These are phyloP conservation scores for Beauveria australis DNA, from an alignment of 2,329 filamentous ascomycete species.

Conservation along the genomic window DNA sequence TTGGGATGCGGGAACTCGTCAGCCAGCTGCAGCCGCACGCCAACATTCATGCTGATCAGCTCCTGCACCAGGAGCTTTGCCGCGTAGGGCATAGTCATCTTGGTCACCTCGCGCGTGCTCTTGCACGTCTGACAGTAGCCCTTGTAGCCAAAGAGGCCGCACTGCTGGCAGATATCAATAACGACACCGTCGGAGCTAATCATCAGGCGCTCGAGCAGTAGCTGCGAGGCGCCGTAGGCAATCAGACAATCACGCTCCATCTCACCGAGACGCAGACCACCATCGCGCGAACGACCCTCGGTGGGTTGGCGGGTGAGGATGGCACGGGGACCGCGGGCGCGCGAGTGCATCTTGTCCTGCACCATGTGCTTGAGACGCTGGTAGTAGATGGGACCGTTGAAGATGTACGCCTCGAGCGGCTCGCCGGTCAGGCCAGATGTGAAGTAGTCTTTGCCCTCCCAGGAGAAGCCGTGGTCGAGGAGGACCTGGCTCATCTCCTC, in stretches of 20 bases:
- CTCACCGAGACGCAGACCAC: constrained; percentile 87
- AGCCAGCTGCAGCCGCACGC: constrained; percentile 78
- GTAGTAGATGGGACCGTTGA: constrained; percentile 98
- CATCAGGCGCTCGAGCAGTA: constrained; percentile 91
- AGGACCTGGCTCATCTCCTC: constrained; percentile 84
- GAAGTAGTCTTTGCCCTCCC: constrained; percentile 95
- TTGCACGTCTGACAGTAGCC: constrained; percentile 93
- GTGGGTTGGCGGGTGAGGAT: constrained; percentile 93
- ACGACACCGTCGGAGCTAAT: constrained; percentile 82
- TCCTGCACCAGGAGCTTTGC: constrained; percentile 95
- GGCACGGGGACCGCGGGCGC: constrained; percentile 79
- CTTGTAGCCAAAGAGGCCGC: constrained; percentile 90
- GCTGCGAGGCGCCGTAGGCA: constrained; percentile 88
- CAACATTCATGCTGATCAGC: constrained; percentile 97
- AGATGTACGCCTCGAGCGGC: constrained; percentile 88
- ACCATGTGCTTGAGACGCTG: constrained; percentile 99
- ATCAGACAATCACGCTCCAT: constrained; percentile 99
- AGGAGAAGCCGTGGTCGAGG: constrained; percentile 83
- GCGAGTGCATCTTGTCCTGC: constrained; percentile 98
- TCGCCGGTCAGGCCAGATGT: constrained; percentile 94
- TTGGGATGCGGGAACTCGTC: constrained; percentile 78
- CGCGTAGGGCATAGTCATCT: constrained; percentile 96
- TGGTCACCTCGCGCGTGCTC: constrained; percentile 72
- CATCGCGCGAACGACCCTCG: constrained; percentile 86
- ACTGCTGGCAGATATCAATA: constrained; percentile 89